Percentiles rank a stretch among this genome's conserved stretches.
phyloP scores from a whole-genome alignment of 495 filamentous ascomycete species.

The Neurospora sp. region DNA sequence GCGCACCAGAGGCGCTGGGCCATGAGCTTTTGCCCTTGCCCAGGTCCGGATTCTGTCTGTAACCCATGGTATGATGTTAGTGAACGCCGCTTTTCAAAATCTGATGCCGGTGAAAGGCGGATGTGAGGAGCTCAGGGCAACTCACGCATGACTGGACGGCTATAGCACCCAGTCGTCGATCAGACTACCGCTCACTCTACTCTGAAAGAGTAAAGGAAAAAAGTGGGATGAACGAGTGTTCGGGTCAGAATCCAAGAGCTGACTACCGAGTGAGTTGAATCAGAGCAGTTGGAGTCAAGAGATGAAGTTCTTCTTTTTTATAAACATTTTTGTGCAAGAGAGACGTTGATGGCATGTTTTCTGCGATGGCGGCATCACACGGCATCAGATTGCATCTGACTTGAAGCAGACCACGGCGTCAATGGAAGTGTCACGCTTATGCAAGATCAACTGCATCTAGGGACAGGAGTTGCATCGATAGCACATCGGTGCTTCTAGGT shows the following conservation, averaged over 20 bases:
- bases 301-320: not conserved
- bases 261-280: not conserved
- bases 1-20: not conserved
- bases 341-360: not conserved
- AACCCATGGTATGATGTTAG: not conserved
- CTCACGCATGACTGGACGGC: not conserved
- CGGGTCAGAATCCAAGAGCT: not conserved
- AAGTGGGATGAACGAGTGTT: not conserved
- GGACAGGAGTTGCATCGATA: not conserved
- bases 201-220: not conserved
- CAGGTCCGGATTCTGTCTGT: slow-evolving; percentile 4
- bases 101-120: not conserved
- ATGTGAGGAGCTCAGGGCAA: not conserved
- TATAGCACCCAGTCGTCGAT: not conserved
- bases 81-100: not conserved
- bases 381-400: not conserved
- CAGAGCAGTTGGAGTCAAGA: not conserved
- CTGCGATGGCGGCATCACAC: not conserved
- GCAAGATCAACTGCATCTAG: not conserved
- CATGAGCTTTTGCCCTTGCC: slow-evolving; percentile 3
- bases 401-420: not conserved
- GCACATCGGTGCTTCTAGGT: not conserved
- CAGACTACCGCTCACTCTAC: not conserved
- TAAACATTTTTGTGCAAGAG: not conserved
- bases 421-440: not conserved